Percentiles rank a stretch among this genome's conserved stretches.
These are phyloP conservation scores for Tuber borchii DNA, from an alignment of 495 filamentous ascomycete species.

Conservation along the genomic window DNA sequence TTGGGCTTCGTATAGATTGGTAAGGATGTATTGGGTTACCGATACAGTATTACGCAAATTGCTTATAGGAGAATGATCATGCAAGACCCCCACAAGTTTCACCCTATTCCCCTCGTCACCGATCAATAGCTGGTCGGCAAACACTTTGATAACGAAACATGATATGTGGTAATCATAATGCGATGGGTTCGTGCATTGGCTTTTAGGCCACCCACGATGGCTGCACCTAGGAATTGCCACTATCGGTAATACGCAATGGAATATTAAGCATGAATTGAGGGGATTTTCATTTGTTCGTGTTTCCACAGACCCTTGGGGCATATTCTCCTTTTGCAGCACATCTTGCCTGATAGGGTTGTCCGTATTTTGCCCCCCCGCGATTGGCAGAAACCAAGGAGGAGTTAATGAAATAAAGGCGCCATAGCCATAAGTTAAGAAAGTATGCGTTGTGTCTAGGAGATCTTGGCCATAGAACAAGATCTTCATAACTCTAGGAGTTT, in stretches of 20 bases:
- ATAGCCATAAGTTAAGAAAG: neutral
- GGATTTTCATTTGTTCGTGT: neutral
- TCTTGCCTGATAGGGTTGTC: neutral
- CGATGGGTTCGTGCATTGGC: neutral
- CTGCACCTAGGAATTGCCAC: neutral
- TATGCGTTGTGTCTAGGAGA: neutral
- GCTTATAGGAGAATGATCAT: neutral
- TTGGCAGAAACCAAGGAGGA: neutral
- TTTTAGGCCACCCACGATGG: neutral
- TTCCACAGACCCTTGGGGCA: neutral
- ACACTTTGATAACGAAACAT: neutral
- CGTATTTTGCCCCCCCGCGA: neutral
- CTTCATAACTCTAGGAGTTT: neutral
- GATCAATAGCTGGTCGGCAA: neutral
- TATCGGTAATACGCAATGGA: neutral
- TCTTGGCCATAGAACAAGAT: neutral
- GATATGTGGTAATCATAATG: slow-evolving; percentile 1
- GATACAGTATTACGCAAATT: neutral
- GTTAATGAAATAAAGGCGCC: neutral
- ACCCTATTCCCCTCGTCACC: neutral
- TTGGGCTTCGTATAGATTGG: neutral
- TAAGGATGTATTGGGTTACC: neutral
- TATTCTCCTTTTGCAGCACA: neutral
- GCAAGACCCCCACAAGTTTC: neutral
- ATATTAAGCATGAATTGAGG: neutral